Base-by-base conservation (phyloP, 2,329 filamentous ascomycete genomes). In the Colletotrichum musicola region DNA sequence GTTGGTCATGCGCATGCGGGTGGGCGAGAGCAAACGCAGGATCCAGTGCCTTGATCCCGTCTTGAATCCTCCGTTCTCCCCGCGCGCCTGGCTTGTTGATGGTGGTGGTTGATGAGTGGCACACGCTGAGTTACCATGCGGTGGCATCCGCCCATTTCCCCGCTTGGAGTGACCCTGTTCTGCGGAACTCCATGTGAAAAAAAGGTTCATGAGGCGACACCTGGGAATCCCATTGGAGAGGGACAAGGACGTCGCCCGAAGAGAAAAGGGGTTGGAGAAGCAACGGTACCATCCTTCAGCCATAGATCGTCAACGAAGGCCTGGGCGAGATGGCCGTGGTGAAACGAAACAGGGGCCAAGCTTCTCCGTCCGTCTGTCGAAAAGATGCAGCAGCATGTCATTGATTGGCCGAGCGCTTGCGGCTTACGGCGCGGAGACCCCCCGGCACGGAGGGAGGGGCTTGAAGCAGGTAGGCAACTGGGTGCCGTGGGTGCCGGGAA, bases 271-370 rank as follows among this genome's bases (percentile, higher is more conserved):
- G 20, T 12, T 3, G 16, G 35, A 42, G 50, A 59, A 30, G 51
- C 38, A 30, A 59, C 35, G 54, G 46, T 38, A 12, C 47, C 27
- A 35, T 20, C 53, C 27, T 35, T 6, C 13, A 54, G 56, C 66
- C 62, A 68, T 40, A 56, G 66, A 68, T 56, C 62, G 46, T 68
- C 62, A 9, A 42, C 55, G 62, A 65, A 35, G 62, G 62, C 62
- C 65, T 65, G 53, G 50, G 65, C 61, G 40, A 64, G 54, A 35
- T 64, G 61, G 49, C 42, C 55, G 66, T 68, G 63, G 63, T 69
- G 67, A 69, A 69, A 69, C 67, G 67, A 69, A 69, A 69, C 67
- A 69, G 64, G 67, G 67, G 67, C 51, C 44, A 65, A 68, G 62
- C 62, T 35, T 58, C 54, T 46, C 58, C 40, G 53, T 62, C 38